Conservation (phyloP, 345 rosid genomes). For the Heritiera fomes region DNA sequence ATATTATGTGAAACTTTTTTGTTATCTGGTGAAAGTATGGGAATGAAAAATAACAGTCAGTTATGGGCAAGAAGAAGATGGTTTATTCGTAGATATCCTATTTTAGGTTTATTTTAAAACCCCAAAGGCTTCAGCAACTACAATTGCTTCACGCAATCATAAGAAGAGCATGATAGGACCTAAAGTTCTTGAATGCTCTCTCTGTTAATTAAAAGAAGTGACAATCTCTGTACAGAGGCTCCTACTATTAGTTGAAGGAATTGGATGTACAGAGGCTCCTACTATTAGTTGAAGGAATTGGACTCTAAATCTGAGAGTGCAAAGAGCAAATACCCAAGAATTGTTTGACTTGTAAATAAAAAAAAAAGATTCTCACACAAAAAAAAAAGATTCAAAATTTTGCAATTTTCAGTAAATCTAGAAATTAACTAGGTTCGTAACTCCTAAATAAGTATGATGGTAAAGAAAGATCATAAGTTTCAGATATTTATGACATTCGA, state of each 20-base stretch:
- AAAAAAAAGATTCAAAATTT: background rate
- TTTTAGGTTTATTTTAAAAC: background rate
- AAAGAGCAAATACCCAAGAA: background rate
- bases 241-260: conserved; percentile 1
- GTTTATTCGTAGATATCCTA: background rate
- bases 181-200: background rate
- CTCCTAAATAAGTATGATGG: background rate
- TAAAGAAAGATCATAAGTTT: background rate
- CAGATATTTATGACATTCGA: background rate
- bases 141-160: background rate
- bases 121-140: background rate
- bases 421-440: background rate
- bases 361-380: no score
- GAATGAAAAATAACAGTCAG: background rate
- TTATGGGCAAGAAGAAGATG: background rate
- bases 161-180: background rate
- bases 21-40: background rate
- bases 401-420: background rate
- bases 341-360: background rate
- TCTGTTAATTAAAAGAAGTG: background rate
- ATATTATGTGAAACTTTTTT: background rate
- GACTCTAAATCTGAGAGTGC: background rate
- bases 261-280: background rate
- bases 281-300: conserved; percentile 6
- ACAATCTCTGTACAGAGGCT: background rate